Conservation (phyloP, 768 basidiomycete genomes). For the Suillus weaverae region DNA sequence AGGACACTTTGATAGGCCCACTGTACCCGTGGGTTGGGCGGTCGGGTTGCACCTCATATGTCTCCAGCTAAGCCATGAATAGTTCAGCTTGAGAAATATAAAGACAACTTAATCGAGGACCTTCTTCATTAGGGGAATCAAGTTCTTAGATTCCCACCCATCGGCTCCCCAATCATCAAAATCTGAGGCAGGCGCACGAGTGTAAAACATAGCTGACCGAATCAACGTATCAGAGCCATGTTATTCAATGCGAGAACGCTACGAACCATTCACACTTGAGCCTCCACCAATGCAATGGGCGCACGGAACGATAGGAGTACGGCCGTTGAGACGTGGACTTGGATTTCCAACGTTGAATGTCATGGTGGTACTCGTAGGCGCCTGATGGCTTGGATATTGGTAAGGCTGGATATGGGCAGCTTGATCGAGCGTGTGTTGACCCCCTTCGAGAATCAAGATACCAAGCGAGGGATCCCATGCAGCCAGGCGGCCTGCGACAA, state of each 20-base stretch:
- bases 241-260: neutral
- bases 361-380: conserved; percentile 19
- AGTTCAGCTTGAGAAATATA: neutral
- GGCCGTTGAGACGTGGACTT: conserved; percentile 16
- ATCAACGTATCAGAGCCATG: neutral
- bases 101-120: conserved; percentile 6
- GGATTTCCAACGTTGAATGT: conserved; percentile 14
- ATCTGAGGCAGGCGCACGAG: conserved; percentile 26
- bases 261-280: conserved; percentile 22
- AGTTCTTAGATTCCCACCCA: conserved; percentile 26
- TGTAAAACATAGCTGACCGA: conserved; percentile 20
- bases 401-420: conserved; percentile 22
- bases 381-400: conserved; percentile 15
- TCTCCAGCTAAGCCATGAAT: conserved; percentile 17
- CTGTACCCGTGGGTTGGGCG: conserved; percentile 22
- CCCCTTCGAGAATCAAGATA: conserved; percentile 29
- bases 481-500: conserved; percentile 28
- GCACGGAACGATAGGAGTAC: conserved; percentile 12
- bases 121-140: conserved; percentile 29
- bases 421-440: conserved; percentile 21
- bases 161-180: conserved; percentile 30
- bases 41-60: conserved; percentile 19
- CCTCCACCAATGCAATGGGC: conserved; percentile 29
- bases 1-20: conserved; percentile 25
- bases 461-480: conserved; percentile 25